Evolutionary conservation across 345 rosid genomes (phyloP).

Genomic region (Salix exigua): DNA sequence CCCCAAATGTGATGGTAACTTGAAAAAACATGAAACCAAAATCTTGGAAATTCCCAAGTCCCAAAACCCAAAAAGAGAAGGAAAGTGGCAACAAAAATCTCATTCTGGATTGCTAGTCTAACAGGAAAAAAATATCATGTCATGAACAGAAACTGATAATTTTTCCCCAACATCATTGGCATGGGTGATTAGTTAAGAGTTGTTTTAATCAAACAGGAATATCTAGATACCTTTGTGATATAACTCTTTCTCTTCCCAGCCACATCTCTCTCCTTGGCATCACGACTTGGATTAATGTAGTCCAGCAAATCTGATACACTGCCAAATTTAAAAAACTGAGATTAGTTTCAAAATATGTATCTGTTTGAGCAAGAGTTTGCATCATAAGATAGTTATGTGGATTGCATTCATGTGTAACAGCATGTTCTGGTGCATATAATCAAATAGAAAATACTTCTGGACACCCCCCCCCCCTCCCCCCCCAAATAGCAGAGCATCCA

Average conservation of each 20-base stretch:
- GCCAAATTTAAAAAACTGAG: conserved; percentile 32
- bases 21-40: too few relatives aligned
- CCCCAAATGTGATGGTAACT: too few relatives aligned
- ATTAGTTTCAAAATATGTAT: conserved; percentile 13
- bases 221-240: conserved; percentile 54
- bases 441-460: background rate
- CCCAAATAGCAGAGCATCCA: background rate
- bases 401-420: background rate
- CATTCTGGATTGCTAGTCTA: too few relatives aligned
- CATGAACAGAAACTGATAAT: background rate
- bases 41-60: too few relatives aligned
- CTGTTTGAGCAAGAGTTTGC: conserved; percentile 1
- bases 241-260: conserved; percentile 67
- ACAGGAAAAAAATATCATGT: too few relatives aligned
- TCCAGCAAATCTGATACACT: conserved; percentile 96
- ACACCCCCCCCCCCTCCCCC: background rate
- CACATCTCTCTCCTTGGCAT: conserved; percentile 63
- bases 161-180: background rate
- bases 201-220: background rate
- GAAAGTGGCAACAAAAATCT: too few relatives aligned
- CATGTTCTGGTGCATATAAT: background rate
- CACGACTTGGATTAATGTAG: conserved; percentile 85
- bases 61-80: too few relatives aligned
- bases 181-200: background rate
- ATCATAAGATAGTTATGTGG: conserved; percentile 5